Evolutionary conservation across 441 rosid species (phyloP).

Genomic region (Gossypium gossypioides): DNA sequence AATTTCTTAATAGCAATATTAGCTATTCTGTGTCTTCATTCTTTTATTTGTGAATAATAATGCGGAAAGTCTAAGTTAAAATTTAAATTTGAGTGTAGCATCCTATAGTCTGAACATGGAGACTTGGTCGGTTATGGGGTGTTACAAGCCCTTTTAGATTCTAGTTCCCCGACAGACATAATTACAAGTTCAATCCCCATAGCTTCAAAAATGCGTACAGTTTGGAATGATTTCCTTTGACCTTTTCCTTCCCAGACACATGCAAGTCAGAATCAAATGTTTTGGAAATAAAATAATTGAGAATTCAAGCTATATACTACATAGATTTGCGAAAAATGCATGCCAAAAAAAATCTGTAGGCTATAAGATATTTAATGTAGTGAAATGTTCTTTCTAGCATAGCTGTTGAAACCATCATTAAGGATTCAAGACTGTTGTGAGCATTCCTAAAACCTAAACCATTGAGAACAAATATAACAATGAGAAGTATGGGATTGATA

Average conservation of each 20-base stretch:
- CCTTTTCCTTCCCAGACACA: constrained; percentile 99
- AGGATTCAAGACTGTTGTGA: too few species aligned
- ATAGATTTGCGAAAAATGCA: neutral
- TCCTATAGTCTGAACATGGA: too few species aligned
- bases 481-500: neutral
- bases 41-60: too few species aligned
- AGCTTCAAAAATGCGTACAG: constrained; percentile 78
- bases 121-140: too few species aligned
- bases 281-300: neutral
- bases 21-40: too few species aligned
- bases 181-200: constrained; percentile 87
- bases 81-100: too few species aligned
- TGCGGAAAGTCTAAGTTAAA: too few species aligned
- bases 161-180: constrained; percentile 92
- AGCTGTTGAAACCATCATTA: neutral
- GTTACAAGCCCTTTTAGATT: constrained; percentile 87
- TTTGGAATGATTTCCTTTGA: constrained; percentile 91
- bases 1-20: too few species aligned
- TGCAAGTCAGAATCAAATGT: constrained; percentile 17
- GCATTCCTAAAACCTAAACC: neutral
- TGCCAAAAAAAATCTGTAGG: neutral
- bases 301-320: neutral
- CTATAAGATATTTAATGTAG: neutral
- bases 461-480: neutral
- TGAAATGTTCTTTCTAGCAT: neutral